Base-by-base conservation (phyloP, 2,329 filamentous ascomycete genomes). In the Pseudogymnoascus sp. region DNA sequence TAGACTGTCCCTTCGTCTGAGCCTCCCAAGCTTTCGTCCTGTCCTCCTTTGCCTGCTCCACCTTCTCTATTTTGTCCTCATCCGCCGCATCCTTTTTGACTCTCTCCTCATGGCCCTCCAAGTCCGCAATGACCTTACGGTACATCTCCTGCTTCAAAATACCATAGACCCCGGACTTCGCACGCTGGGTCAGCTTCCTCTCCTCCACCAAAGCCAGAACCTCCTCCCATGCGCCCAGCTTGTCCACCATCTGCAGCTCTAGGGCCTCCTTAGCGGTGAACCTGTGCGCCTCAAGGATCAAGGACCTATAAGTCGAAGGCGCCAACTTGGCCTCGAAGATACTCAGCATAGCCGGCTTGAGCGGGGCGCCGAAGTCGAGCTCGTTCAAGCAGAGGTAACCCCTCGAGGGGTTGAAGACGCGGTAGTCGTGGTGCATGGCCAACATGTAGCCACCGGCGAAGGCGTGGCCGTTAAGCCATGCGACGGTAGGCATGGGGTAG, bases 301-400 rank as follows among this genome's bases (percentile, higher is more conserved):
- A 75, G 41, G 77, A 76, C 36, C 88, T 80, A 71, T 86, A 88
- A 0, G 80, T 78, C 2, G 70, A 62, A 1, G 78, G 72, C 7
- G 79, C 72, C 2, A 87, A 72, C 74, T 93, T 94, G 67, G 86
- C 76, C 12, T 88, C 80, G 76, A 94, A 93, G 65, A 94, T 82
- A 57, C 79, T 78, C 60, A 82, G 82, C 88, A 95, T 91, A 62
- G 88, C 80, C 2, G 89, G 80, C 66, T 85, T 82, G 36, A 94
- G 80, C n/a, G 87, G 83, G 1, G 87, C 86, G 59, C 90, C 89
- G 64, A 94, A 88, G 66, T 91, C 85, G 12, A 94, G 78, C 57
- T 94, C 90, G 73, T 93, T 93, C 66, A 94, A 76, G 74, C 90
- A 93, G 38, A 89, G 73, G 74, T 84, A 92, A n/a, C 90, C 90